Conservation (phyloP, 139 green algal species). For the Tetratostichococcus sp. region DNA sequence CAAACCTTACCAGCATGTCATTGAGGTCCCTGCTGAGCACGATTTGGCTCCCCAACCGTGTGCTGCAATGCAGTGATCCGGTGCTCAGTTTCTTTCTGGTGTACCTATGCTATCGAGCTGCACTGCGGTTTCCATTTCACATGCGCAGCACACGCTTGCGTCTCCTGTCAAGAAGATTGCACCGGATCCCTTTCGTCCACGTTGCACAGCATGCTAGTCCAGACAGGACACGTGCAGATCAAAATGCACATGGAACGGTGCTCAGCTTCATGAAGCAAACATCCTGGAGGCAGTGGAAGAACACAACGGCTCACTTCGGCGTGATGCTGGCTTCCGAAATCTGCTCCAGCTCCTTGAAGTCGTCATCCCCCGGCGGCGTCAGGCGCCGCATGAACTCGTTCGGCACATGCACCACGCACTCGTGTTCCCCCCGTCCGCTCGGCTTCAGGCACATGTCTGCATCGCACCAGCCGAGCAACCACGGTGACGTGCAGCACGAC, state of each 20-base stretch:
- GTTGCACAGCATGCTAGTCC: no score
- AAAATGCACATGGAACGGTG: no score
- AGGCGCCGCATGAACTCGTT: slow-evolving; percentile 9
- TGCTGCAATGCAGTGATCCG: slow-evolving; percentile 2
- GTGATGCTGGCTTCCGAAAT: neutral
- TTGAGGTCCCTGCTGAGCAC: slow-evolving; percentile 18
- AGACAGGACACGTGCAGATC: no score
- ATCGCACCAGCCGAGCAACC: no score
- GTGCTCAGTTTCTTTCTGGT: no score
- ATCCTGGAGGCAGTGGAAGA: no score
- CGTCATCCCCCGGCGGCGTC: neutral
- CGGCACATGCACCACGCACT: slow-evolving; percentile 19
- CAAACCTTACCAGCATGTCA: slow-evolving; percentile 11
- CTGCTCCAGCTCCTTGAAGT: slow-evolving; percentile 13
- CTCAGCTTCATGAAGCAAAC: no score
- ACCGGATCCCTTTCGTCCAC: no score
- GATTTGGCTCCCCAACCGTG: slow-evolving; percentile 25
- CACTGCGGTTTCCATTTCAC: neutral
- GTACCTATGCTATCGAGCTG: no score
- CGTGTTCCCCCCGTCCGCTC: slow-evolving; percentile 2
- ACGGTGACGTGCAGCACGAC: no score
- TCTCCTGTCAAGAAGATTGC: no score
- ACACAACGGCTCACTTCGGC: neutral
- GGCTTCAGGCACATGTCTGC: slow-evolving; percentile 28
- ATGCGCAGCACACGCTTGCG: neutral